These are phyloP conservation scores for Fistulinella prunicolor DNA, from an alignment of 768 basidiomycete species.

Conservation along the genomic window DNA sequence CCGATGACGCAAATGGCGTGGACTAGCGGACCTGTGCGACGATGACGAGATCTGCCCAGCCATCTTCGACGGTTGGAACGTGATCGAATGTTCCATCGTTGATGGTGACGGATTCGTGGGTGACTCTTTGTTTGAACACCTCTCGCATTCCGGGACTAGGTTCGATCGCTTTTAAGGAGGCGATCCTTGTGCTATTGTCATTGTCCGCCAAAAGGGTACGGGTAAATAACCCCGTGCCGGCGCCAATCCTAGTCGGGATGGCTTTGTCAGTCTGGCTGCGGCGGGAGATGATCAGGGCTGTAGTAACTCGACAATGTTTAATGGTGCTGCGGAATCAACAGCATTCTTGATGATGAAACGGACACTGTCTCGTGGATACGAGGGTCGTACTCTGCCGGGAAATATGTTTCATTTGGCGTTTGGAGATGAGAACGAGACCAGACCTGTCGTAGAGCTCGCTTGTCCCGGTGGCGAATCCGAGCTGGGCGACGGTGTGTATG, in stretches of 20 bases:
- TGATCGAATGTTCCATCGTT: conserved; percentile 69
- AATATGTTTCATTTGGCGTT: background rate
- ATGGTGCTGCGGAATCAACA: conserved; percentile 35
- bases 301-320: conserved; percentile 78
- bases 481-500: conserved; percentile 65
- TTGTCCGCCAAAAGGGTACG: conserved; percentile 70
- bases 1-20: background rate
- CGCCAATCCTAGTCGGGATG: conserved; percentile 58
- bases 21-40: conserved; percentile 61
- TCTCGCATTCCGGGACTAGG: conserved; percentile 86
- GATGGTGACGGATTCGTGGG: conserved; percentile 51
- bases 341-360: conserved; percentile 60
- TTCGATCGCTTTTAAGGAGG: conserved; percentile 67
- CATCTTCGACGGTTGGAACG: conserved; percentile 51
- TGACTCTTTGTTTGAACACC: conserved; percentile 55
- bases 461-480: conserved; percentile 76
- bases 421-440: background rate
- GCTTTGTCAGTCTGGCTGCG: background rate
- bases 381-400: conserved; percentile 65
- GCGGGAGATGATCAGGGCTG: conserved; percentile 17
- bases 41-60: conserved; percentile 75
- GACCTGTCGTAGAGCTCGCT: conserved; percentile 81
- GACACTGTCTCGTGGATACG: conserved; percentile 68
- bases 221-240: conserved; percentile 89
- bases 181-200: conserved; percentile 49